Evolutionary conservation across 768 basidiomycete species (phyloP), one percentile per base, ranked within the genome.

Genomic region (Suillus discolor): DNA sequence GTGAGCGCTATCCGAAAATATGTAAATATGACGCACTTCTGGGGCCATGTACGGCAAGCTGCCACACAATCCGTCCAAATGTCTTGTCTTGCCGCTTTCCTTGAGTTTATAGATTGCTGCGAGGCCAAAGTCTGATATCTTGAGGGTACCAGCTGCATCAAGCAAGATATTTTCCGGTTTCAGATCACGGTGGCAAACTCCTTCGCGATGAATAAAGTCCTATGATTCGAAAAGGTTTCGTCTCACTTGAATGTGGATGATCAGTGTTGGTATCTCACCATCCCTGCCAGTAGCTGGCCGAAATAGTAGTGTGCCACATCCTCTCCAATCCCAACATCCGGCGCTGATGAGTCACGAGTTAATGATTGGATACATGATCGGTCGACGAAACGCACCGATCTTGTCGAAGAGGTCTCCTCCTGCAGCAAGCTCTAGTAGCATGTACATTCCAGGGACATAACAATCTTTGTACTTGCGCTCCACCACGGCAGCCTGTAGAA

Each of bases 391-490:
- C 91, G 51, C 72, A 97, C 97, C 93, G 61, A 99, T 99, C 82
- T 98, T 99, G 78, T 99, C 97, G 75, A 99, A 99, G 39, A 99
- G 79, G 77, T 99, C 97, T 0, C 97, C 97, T 25, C 96, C 96
- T 1, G 88, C 88, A 0, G 97, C 97, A 41, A 97, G 80, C 75
- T 99, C 97, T 71, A 99, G 79, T 23, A 98, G 79, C 85, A 99
- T 94, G 74, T 98, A 99, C 25, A 95, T 84, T 0, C 92, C 97
- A 0, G 94, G 91, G 0, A 89, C 77, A 72, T 89, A 96, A 44
- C 80, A 70, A 60, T 81, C 74, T 42, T 79, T 78, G 49, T 86
- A 84, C 66, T 88, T 85, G 20, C 79, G 74, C 68, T 96, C 94
- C 0, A 95, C 89, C 3, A 93, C 79, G 38, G 89, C 85, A 0